Percentiles rank a stretch among this genome's conserved stretches.
Conservation (phyloP, 192 early-diverging fungal species). For the Blastocladiella britannica region DNA sequence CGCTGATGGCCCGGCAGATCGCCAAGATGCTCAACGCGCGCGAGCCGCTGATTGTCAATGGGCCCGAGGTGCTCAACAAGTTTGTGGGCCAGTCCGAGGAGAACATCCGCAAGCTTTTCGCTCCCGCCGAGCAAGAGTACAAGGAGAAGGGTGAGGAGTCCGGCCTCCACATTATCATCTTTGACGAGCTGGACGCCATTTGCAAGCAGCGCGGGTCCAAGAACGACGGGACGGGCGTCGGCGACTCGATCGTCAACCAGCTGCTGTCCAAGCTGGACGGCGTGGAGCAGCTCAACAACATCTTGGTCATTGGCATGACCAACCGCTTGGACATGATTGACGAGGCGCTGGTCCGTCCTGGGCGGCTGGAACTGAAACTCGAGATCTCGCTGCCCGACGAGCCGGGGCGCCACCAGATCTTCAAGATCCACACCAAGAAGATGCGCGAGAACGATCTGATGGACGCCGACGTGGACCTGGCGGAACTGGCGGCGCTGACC, state of each 20-base stretch:
- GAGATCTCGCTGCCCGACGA: constrained; percentile 91
- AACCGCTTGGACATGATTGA: constrained; percentile 96
- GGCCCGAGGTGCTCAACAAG: constrained; percentile 88
- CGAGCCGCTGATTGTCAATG: constrained; percentile 88
- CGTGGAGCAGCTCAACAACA: constrained; percentile 96
- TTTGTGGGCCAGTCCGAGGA: constrained; percentile 93
- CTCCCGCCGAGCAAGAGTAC: constrained; percentile 84
- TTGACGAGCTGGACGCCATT: constrained; percentile 97
- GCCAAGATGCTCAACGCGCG: constrained; percentile 93
- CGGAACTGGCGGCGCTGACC: constrained; percentile 64
- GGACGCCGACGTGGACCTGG: constrained; percentile 56
- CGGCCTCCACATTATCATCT: constrained; percentile 88
- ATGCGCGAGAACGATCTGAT: constrained; percentile 63
- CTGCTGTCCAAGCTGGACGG: constrained; percentile 96
- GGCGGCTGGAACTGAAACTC: constrained; percentile 89
- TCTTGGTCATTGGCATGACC: constrained; percentile 96
- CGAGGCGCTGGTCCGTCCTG: constrained; percentile 87
- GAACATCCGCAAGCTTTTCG: constrained; percentile 91
- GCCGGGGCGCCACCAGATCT: constrained; percentile 70
- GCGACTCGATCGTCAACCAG: constrained; percentile 94
- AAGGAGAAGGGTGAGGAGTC: constrained; percentile 77
- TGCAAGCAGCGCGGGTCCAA: constrained; percentile 90
- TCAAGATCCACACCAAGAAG: constrained; percentile 84
- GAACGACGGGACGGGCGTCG: constrained; percentile 81
- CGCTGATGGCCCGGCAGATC: constrained; percentile 92